Base-by-base conservation (phyloP, 306 rosid genomes). In the Mimosa bimucronata region DNA sequence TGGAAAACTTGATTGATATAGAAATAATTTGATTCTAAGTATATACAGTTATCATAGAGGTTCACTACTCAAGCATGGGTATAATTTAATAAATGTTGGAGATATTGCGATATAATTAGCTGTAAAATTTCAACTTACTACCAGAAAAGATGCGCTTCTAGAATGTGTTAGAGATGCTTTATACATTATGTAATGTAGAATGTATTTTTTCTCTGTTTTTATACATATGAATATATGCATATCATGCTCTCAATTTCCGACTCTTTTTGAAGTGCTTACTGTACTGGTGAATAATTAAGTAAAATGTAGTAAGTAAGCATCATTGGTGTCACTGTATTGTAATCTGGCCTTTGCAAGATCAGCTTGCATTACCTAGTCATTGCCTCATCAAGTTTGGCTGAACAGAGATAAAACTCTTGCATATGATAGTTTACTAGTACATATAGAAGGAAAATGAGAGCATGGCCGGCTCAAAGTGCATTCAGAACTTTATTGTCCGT, bases 321-420 rank as follows among this genome's bases (percentile, higher is more conserved):
- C 38, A 29, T 29, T 6, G 21, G n/a, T 12, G 2, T 62, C 7
- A 62, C 29, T 61, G 34, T 37, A 30, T 13, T 61, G 15, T 29
- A 29, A 62, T 29, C 30, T 15, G 28, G 15, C 18, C 14, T 14
- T 18, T 62, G 12, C 23, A 12, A 29, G 38, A 62, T 62, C 68
- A 29, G 68, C 68, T 29, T 30, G 68, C 41, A 15, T 62, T 62
- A 62, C 12, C 21, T 30, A 29, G 68, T 62, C 68, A 62, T 62
- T 61, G 37, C 30, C 12, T 62, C 40, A 5, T 15, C 21, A 29
- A 62, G 41, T 13, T 3, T 61, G n/a, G n/a, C n/a, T n/a, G n/a
- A n/a, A n/a, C n/a, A n/a, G n/a, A n/a, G n/a, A n/a, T n/a, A n/a
- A n/a, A n/a, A n/a, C n/a, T n/a, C n/a, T n/a, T n/a, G n/a, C n/a